Percentiles rank a stretch among this genome's conserved stretches.
Evolutionary conservation across 352 stramenopile genomes (phyloP).

Genomic region (Pythium pyrilobum): DNA sequence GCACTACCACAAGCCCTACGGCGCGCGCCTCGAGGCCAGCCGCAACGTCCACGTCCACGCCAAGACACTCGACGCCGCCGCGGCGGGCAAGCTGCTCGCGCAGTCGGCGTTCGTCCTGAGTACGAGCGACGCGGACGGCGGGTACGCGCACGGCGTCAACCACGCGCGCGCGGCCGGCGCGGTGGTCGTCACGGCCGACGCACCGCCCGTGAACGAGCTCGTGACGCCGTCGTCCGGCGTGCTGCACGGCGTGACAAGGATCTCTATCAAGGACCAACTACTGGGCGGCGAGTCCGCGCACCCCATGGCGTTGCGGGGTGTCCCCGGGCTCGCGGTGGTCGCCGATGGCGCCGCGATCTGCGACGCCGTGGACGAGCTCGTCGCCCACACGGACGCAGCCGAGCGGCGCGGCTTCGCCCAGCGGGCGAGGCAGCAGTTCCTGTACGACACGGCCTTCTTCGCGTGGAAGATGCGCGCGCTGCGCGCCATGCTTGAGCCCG

Average conservation of each 20-base stretch:
- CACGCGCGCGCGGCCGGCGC: slow-evolving; percentile 37
- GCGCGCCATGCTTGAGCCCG: neutral
- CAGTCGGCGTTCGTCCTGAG: slow-evolving; percentile 46
- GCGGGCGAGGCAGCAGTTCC: slow-evolving; percentile 38
- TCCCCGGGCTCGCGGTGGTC: slow-evolving; percentile 31
- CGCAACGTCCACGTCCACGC: slow-evolving; percentile 27
- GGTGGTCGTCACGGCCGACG: slow-evolving; percentile 37
- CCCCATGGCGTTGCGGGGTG: slow-evolving; percentile 32
- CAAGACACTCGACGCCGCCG: slow-evolving; percentile 19
- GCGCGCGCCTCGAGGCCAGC: neutral
- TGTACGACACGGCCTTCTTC: slow-evolving; percentile 58
- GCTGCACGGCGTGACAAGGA: slow-evolving; percentile 27
- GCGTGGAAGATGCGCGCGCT: slow-evolving; percentile 42
- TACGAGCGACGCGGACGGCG: slow-evolving; percentile 40
- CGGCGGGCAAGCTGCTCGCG: slow-evolving; percentile 41
- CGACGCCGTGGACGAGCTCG: slow-evolving; percentile 39
- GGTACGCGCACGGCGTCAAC: slow-evolving; percentile 61
- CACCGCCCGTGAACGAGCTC: slow-evolving; percentile 55
- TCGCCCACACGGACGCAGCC: slow-evolving; percentile 25
- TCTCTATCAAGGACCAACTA: slow-evolving; percentile 33
- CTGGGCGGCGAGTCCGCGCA: slow-evolving; percentile 38
- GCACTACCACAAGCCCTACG: slow-evolving; percentile 17
- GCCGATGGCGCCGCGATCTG: slow-evolving; percentile 31
- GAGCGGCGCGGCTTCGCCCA: slow-evolving; percentile 30
- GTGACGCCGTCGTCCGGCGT: slow-evolving; percentile 33